Evolutionary conservation across 495 filamentous ascomycete species (phyloP), one percentile per base, ranked within the genome.

Genomic region (Cladorrhinum samala): DNA sequence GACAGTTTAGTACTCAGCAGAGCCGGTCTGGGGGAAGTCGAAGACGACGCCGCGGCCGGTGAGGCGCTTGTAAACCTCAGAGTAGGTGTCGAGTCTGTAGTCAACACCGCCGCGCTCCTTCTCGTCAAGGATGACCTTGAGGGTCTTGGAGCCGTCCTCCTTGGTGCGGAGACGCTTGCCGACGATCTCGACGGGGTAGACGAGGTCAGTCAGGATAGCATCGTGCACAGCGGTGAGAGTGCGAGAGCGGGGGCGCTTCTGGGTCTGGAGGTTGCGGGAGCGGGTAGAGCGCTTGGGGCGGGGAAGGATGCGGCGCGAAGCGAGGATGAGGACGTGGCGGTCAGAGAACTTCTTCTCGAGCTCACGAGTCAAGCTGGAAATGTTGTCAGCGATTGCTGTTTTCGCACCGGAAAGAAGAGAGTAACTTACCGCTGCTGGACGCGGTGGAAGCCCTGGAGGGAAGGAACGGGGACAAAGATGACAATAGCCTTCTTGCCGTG

Each of bases 341-440:
- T 97, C 93, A 61, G 93, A 96, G 88, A 98, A 98, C 82, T 97
- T 98, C 89, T 98, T 97, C 83, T 98, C 93, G 67, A 98, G 91
- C 83, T 98, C 93, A 76, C 93, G 93, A 77, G 93, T 97, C 63
- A 98, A 85, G 69, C 93, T 97, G 49, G 16, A 14, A n/a, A 11
- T 1, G 5, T n/a, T 33, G 56, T 71, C 47, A 72, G 64, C 25
- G 49, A 38, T 36, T 17, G 14, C 39, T 16, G 13, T 21, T 16
- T 14, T 9, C 38, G 16, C 9, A 37, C 23, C 16, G 33, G 20
- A 21, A 20, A 9, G 37, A 21, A 42, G 24, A 37, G 39, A 45
- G 33, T 44, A 53, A 77, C 79, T 68, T 89, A 98, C 93, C 93
- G 90, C 82, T 96, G 93, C 84, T 98, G 93, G 70, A 95, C 88